Evolutionary conservation across 1,139 yeast species (phyloP).

Genomic region (Scheffersomyces segobiensis): DNA sequence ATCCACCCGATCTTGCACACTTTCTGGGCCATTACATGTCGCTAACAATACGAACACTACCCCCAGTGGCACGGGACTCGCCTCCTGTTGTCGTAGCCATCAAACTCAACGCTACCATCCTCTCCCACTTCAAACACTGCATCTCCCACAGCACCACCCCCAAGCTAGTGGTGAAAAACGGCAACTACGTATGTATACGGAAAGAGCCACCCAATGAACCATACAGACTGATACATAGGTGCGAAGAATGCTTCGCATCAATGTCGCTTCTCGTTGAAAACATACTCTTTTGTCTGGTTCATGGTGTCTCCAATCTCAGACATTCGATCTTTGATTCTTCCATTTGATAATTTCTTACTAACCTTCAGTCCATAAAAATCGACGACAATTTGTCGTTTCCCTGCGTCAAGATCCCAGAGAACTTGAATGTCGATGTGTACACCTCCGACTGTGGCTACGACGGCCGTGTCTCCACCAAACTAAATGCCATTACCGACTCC

Average conservation of each 20-base stretch:
- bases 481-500: constrained; percentile 34
- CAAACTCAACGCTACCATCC: constrained; percentile 27
- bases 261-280: neutral
- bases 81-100: constrained; percentile 24
- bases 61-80: neutral
- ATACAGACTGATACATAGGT: neutral
- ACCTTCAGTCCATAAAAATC: constrained; percentile 29
- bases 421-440: constrained; percentile 38
- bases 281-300: neutral
- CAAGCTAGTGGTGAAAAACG: constrained; percentile 38
- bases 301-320: neutral
- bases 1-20: neutral
- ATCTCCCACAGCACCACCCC: constrained; percentile 20
- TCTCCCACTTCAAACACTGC: constrained; percentile 21
- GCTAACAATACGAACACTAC: neutral
- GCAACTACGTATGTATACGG: constrained; percentile 29
- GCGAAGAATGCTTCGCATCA: neutral
- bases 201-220: neutral
- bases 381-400: constrained; percentile 31
- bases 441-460: constrained; percentile 17
- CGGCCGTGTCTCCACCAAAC: constrained; percentile 35
- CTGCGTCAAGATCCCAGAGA: constrained; percentile 36
- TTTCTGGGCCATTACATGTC: neutral
- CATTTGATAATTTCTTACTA: constrained; percentile 2
- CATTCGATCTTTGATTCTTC: neutral